These are phyloP conservation scores for Mesembryanthemum crystallinum DNA, from an alignment of 148 eudicot genomes.

Conservation along the genomic window DNA sequence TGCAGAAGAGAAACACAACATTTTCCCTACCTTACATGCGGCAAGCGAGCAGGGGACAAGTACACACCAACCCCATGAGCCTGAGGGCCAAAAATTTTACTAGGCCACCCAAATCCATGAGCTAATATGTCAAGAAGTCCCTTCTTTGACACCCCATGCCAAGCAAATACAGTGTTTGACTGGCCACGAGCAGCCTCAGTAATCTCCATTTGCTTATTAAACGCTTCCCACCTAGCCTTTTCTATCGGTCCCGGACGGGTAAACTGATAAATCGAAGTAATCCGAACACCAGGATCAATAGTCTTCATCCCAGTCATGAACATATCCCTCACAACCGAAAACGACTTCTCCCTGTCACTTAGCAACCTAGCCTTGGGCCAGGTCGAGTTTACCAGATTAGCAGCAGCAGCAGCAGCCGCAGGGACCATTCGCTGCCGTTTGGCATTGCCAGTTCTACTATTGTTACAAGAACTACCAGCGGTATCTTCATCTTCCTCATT, in stretches of 20 bases:
- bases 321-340: conserved; percentile 24
- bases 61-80: conserved; percentile 55
- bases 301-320: conserved; percentile 33
- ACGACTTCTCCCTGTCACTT: conserved; percentile 32
- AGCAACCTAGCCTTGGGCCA: conserved; percentile 48
- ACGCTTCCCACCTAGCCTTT: conserved; percentile 39
- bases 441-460: neutral
- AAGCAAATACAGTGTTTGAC: conserved; percentile 41
- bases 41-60: conserved; percentile 40
- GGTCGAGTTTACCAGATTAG: conserved; percentile 16
- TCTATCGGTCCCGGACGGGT: conserved; percentile 28
- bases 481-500: conserved; percentile 19
- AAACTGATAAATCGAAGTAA: conserved; percentile 44
- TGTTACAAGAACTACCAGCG: conserved; percentile 24
- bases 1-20: neutral
- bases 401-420: neutral
- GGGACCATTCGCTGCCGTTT: conserved; percentile 21
- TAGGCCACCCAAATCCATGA: conserved; percentile 42
- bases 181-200: conserved; percentile 43
- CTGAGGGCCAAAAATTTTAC: conserved; percentile 26
- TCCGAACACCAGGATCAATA: conserved; percentile 30
- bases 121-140: conserved; percentile 36
- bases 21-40: conserved; percentile 41
- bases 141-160: conserved; percentile 50
- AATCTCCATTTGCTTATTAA: conserved; percentile 41